Conservation (phyloP, 2,329 filamentous ascomycete species). For the Neonectria ditissima region DNA sequence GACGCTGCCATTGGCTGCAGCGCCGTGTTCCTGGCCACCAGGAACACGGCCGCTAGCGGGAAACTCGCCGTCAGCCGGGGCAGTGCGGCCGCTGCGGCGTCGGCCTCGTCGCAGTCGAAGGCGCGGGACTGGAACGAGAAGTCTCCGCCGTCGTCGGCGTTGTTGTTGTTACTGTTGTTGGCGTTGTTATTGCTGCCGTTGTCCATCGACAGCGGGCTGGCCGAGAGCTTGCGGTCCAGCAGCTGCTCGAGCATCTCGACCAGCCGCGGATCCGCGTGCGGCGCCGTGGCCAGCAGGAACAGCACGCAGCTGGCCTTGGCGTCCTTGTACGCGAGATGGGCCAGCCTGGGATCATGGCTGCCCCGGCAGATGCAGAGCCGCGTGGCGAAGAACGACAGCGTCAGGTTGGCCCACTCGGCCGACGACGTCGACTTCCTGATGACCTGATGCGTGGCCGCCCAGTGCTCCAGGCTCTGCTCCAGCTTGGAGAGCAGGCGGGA, state of each 20-base stretch:
- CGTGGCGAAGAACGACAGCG: slow-evolving; percentile 41
- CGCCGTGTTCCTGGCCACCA: slow-evolving; percentile 31
- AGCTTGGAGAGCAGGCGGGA: slow-evolving; percentile 27
- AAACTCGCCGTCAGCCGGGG: slow-evolving; percentile 38
- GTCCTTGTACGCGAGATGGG: slow-evolving; percentile 26
- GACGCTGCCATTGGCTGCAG: slow-evolving; percentile 32
- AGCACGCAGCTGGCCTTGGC: slow-evolving; percentile 42
- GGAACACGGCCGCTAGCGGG: slow-evolving; percentile 40
- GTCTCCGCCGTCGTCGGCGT: background rate
- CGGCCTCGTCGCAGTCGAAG: slow-evolving; percentile 17
- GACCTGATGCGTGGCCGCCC: slow-evolving; percentile 33
- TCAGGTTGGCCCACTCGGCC: slow-evolving; percentile 21
- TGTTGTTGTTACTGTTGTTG: no score
- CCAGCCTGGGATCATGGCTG: slow-evolving; percentile 16
- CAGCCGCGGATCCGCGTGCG: slow-evolving; percentile 30
- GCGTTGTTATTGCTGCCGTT: no score
- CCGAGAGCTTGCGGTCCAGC: slow-evolving; percentile 18
- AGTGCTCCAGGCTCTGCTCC: slow-evolving; percentile 39
- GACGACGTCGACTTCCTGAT: slow-evolving; percentile 27
- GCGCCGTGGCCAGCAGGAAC: slow-evolving; percentile 37
- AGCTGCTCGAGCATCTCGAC: slow-evolving; percentile 31
- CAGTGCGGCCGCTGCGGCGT: slow-evolving; percentile 22
- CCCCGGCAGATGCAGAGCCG: slow-evolving; percentile 34
- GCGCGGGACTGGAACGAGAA: background rate
- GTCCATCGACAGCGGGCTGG: background rate